phyloP scores from a whole-genome alignment of 179 eudicot species.

The Pouteria campechiana region DNA sequence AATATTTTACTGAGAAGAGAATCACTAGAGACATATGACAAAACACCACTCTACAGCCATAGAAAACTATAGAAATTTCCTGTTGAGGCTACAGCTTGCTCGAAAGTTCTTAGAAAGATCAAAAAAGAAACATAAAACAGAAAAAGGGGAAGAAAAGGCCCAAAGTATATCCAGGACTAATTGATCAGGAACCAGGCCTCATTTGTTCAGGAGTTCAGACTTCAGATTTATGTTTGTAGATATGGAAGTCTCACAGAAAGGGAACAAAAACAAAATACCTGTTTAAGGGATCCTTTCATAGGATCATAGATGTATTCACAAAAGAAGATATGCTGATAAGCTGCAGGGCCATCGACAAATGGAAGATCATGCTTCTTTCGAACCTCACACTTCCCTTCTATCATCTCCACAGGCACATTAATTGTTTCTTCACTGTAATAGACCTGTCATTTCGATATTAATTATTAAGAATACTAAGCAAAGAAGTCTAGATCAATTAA shows the following conservation, averaged over 20 bases:
- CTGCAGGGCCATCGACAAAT: slow-evolving; percentile 28
- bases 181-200: no score
- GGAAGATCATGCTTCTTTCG: slow-evolving; percentile 50
- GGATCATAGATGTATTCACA: slow-evolving; percentile 78
- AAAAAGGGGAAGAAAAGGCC: slow-evolving; percentile 1
- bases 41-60: no score
- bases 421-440: slow-evolving; percentile 72
- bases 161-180: no score
- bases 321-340: slow-evolving; percentile 65
- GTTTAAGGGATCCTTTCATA: slow-evolving; percentile 67
- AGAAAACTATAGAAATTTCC: not conserved
- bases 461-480: no score
- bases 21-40: no score
- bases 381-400: slow-evolving; percentile 86
- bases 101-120: no score
- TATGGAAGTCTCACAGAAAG: not conserved
- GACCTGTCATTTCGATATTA: slow-evolving; percentile 44
- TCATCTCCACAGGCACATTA: slow-evolving; percentile 24
- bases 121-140: no score
- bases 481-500: no score
- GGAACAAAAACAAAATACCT: slow-evolving; percentile 31
- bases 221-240: not conserved
- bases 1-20: no score
- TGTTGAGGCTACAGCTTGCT: no score
- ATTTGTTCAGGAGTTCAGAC: no score